These are phyloP conservation scores for Berberis thunbergii DNA, from an alignment of 164 flowering plant species.

Conservation along the genomic window DNA sequence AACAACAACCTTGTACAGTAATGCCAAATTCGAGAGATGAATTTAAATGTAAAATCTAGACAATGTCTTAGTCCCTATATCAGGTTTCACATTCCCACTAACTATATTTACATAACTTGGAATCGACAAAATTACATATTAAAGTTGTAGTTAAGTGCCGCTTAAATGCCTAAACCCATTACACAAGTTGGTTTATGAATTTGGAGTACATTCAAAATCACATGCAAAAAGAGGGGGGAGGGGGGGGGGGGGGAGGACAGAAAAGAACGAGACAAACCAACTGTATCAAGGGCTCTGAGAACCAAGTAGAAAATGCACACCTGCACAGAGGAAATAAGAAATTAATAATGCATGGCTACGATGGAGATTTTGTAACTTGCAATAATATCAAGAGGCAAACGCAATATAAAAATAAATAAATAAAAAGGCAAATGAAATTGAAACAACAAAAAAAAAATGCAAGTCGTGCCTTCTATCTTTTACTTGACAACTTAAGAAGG, in stretches of 20 bases:
- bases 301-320: constrained; percentile 90
- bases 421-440: too few species aligned
- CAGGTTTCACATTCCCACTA: neutral
- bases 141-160: neutral
- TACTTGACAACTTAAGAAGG: too few species aligned
- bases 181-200: neutral
- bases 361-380: neutral
- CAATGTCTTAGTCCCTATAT: neutral
- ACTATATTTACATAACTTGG: neutral
- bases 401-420: neutral
- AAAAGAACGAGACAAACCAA: constrained; percentile 46
- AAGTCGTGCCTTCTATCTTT: too few species aligned
- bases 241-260: constrained; percentile 6
- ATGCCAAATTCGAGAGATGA: too few species aligned
- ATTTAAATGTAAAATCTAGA: neutral
- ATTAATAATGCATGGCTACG: neutral
- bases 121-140: too few species aligned
- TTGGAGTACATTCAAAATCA: neutral
- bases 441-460: too few species aligned
- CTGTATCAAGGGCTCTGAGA: constrained; percentile 94
- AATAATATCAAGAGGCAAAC: neutral
- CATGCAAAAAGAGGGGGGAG: neutral
- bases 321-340: constrained; percentile 32
- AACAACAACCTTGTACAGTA: too few species aligned
- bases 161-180: neutral